Evolutionary conservation across 805 yeast species (phyloP), one percentile per base, ranked within the genome.

Genomic region (Zygoascus biomembranicola): DNA sequence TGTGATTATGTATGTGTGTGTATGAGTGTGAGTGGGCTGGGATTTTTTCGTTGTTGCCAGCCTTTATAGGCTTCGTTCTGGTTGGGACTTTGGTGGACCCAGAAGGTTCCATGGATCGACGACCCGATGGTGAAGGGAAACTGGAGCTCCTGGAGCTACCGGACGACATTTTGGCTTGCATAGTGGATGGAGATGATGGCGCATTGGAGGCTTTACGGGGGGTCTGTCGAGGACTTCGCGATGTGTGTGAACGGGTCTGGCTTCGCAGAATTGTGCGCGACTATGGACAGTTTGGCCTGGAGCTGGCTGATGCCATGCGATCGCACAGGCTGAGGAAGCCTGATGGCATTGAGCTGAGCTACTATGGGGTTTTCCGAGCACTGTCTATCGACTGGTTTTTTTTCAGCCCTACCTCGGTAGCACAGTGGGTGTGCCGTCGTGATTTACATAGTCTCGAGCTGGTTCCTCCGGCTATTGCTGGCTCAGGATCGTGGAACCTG

Each of bases 401-500:
- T 42, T 42, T 42, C 26, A 19, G 26, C 13, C 44, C 44, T 18
- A 11, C 13, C 13, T 18, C 44, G 5, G 16, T 42, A 10, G 19
- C 13, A 11, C 13, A 42, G 10, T 42, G 26, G 26, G 44, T 42
- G 18, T 19, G 26, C 16, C 26, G 44, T 42, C 44, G 44, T 19
- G 44, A 42, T 19, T 18, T n/a, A 5, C 44, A 42, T 13, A 19
- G 19, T 16, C 16, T 42, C 19, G 44, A 42, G 16, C 20, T n/a
- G 26, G 11, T 11, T 18, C 13, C 20, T 4, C 20, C 44, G 4
- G 18, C 20, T 2, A 13, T 14, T 14, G 44, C 44, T 5, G 44
- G 26, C 11, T 20, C 45, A 4, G 57, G 57, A 10, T 42, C 45
- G 9, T 57, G 61, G 61, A 41, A 52, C 18, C 50, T 41, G 8